A percentile compares a stretch with the other conserved stretches of the same genome.
These are phyloP conservation scores for Quercus ilex DNA, from an alignment of 306 rosid species.

Conservation along the genomic window DNA sequence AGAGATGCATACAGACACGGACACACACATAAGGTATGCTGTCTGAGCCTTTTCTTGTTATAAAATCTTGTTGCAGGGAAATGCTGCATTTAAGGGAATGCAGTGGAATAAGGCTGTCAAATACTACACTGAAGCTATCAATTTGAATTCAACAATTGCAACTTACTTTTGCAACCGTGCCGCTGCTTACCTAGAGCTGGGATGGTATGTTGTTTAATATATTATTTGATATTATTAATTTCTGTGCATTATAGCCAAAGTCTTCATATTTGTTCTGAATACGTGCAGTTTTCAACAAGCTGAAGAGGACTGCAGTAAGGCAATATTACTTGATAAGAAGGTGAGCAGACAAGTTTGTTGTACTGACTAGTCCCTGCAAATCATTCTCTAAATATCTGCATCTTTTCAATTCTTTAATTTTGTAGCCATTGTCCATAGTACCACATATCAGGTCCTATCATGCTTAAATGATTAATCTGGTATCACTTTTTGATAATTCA, in stretches of 20 bases:
- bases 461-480: neutral
- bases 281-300: slow-evolving; percentile 85
- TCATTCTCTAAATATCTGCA: neutral
- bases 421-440: neutral
- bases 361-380: neutral
- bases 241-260: slow-evolving; percentile 8
- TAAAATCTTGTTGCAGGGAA: slow-evolving; percentile 54
- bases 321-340: slow-evolving; percentile 78
- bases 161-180: slow-evolving; percentile 87
- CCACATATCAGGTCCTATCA: neutral
- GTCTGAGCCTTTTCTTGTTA: neutral
- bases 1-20: neutral
- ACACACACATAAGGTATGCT: neutral
- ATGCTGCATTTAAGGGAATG: slow-evolving; percentile 74
- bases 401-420: neutral
- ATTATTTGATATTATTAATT: slow-evolving; percentile 8
- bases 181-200: slow-evolving; percentile 76
- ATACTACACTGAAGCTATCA: slow-evolving; percentile 74
- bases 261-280: slow-evolving; percentile 6
- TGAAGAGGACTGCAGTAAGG: slow-evolving; percentile 80
- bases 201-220: slow-evolving; percentile 53
- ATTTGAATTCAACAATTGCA: slow-evolving; percentile 50
- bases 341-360: slow-evolving; percentile 32
- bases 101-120: slow-evolving; percentile 76
- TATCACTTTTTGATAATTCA: neutral